Conservation (phyloP, 371 early-diverging fungal genomes). For the Smittium culicis region DNA sequence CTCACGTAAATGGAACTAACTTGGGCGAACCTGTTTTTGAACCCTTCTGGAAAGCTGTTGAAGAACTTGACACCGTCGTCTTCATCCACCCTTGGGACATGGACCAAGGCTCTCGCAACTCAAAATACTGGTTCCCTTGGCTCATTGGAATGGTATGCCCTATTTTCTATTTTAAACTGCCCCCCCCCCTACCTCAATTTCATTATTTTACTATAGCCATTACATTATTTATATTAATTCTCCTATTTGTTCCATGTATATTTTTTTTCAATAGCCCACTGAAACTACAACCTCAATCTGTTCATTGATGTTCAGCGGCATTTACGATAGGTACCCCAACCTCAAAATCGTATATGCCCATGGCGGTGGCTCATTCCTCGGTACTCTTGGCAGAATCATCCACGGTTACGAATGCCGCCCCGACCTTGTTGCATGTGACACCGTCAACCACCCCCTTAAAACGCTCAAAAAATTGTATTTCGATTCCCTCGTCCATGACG, state of each 20-base stretch:
- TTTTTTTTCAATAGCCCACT: slow-evolving; percentile 52
- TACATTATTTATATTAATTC: too few relatives aligned
- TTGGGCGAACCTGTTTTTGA: slow-evolving; percentile 53
- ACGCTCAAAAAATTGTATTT: slow-evolving; percentile 44
- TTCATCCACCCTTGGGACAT: slow-evolving; percentile 67
- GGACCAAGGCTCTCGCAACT: slow-evolving; percentile 43
- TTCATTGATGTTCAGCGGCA: slow-evolving; percentile 51
- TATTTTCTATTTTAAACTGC: background rate
- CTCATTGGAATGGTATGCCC: slow-evolving; percentile 12
- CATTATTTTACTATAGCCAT: background rate
- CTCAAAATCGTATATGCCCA: slow-evolving; percentile 52
- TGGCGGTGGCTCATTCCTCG: slow-evolving; percentile 56
- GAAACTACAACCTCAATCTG: slow-evolving; percentile 55
- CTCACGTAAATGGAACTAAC: slow-evolving; percentile 57
- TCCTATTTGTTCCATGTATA: slow-evolving; percentile 11
- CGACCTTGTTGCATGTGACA: slow-evolving; percentile 43
- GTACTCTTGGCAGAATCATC: slow-evolving; percentile 47
- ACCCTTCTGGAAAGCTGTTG: slow-evolving; percentile 48
- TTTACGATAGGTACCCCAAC: slow-evolving; percentile 46
- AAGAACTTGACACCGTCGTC: slow-evolving; percentile 44
- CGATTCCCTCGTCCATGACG: slow-evolving; percentile 56
- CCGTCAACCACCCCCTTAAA: slow-evolving; percentile 19
- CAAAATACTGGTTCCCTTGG: slow-evolving; percentile 65
- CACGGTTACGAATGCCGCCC: slow-evolving; percentile 54
- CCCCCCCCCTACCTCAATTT: background rate